These are phyloP conservation scores for Mycosphaerelloides madeirae DNA, from an alignment of 2,329 filamentous ascomycete species.

Conservation along the genomic window DNA sequence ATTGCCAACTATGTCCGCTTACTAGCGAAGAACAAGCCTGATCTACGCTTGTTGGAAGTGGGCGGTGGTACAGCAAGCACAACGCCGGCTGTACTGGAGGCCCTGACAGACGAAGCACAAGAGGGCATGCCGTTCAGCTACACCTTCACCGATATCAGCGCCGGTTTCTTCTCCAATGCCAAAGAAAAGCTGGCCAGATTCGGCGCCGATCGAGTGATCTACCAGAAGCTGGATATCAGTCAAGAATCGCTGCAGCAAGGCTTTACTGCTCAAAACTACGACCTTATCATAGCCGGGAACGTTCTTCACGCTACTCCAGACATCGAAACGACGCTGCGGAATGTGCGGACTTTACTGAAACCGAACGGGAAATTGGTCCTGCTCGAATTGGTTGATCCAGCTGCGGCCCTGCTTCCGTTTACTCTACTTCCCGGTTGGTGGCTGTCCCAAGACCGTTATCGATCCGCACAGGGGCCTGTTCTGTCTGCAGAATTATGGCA, in stretches of 20 bases:
- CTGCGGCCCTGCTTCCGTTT: no score
- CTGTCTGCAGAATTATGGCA: constrained; percentile 3
- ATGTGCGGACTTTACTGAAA: constrained; percentile 20
- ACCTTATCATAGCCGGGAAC: background rate
- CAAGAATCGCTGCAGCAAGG: background rate
- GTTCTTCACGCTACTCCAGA: constrained; percentile 12
- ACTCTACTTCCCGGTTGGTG: constrained; percentile 17
- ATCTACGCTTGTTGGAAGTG: background rate
- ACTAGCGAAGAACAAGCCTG: background rate
- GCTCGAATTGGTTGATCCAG: no score
- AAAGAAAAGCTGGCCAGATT: background rate
- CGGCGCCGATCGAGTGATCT: background rate
- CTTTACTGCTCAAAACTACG: background rate
- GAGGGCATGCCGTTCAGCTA: background rate
- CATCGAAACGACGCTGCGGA: constrained; percentile 13
- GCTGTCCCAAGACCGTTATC: constrained; percentile 6
- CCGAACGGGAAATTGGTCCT: no score
- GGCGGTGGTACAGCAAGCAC: constrained; percentile 1
- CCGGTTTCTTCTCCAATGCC: background rate
- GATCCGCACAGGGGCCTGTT: constrained; percentile 4
- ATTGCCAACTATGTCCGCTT: background rate
- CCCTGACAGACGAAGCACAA: background rate
- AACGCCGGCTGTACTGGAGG: no score
- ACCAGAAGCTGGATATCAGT: background rate
- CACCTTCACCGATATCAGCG: background rate